Evolutionary conservation across 2,329 filamentous ascomycete species (phyloP), one percentile per base, ranked within the genome.

Genomic region (Pezicula neosporulosa): DNA sequence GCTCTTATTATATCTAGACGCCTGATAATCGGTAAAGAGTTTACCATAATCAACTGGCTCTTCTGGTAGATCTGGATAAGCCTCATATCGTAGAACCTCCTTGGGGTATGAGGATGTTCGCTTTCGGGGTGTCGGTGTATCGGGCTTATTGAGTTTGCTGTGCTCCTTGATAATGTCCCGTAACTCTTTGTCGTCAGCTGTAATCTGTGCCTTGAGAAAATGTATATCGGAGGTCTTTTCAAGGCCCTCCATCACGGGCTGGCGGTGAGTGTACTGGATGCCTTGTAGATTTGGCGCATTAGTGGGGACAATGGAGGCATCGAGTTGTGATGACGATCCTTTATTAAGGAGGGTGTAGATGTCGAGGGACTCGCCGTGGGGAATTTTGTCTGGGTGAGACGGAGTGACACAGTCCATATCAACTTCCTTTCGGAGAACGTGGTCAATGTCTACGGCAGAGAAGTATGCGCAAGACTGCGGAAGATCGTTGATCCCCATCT

Each of bases 371-470:
- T 97, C 92, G 35, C 95, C 94, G 2, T 85, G 87, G 0, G 89
- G 79, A 39, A 99, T 97, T 28, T 86, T 77, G 0, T 80, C 77
- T 0, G 81, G 80, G 68, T 99, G 89, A 41, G 88, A 94, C 1
- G 94, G 94, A 0, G 94, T 99, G 41, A 97, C 72, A 67, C 94
- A 99, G 64, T 96, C 89, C 90, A 99, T 96, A 68, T 99, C 88
- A 4, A 99, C 95, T 70, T 99, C 94, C 68, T 99, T 99, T 47
- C 94, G 83, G n/a, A 99, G 77, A 3, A 99, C 92, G 61, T 90
- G 86, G 65, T 99, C 94, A 58, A 99, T 89, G 65, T 99, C 94
- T 6, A 99, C 84, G 3, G 94, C 93, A 1, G 89, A 95, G 71
- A 99, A 99, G 70, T 91, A 99, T 8, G 94, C 94, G 63, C 92